Conservation (phyloP, 768 basidiomycete genomes). For the Podaxis sp. region DNA sequence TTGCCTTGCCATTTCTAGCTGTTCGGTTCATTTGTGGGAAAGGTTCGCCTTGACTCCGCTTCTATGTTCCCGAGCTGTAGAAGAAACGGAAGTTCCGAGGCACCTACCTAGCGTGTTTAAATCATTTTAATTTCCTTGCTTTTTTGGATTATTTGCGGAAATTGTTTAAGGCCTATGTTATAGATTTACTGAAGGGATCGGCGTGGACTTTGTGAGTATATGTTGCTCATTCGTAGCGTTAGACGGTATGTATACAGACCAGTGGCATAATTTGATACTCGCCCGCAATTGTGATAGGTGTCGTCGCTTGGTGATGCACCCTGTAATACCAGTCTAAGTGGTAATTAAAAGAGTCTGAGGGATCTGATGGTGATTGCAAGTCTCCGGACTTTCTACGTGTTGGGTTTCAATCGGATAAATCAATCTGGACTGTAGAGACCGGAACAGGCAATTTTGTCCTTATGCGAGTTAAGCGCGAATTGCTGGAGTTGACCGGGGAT, state of each 20-base stretch:
- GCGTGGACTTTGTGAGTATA: not conserved
- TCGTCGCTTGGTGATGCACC: no score
- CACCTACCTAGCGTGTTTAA: not conserved
- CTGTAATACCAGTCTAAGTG: no score
- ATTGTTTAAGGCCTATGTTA: not conserved
- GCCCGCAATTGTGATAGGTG: no score
- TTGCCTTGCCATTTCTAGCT: not conserved
- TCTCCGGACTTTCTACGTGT: no score
- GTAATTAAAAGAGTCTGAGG: no score
- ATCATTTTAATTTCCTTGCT: constrained; percentile 6
- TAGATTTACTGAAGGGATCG: not conserved
- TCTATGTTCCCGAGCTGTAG: not conserved
- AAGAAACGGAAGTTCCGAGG: not conserved
- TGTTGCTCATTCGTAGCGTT: not conserved
- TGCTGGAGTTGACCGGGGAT: no score
- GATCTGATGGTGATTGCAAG: no score
- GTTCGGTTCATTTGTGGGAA: constrained; percentile 1
- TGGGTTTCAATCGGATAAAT: no score
- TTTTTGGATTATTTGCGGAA: constrained; percentile 7
- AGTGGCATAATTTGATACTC: not conserved
- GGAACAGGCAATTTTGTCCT: no score
- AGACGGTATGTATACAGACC: not conserved
- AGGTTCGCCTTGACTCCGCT: not conserved
- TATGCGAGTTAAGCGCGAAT: no score
- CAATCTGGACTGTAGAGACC: no score